A percentile compares a stretch with the other conserved stretches of the same genome.
Conservation (phyloP, 1,284 basidiomycete genomes). For the Microbotryum saponariae region DNA sequence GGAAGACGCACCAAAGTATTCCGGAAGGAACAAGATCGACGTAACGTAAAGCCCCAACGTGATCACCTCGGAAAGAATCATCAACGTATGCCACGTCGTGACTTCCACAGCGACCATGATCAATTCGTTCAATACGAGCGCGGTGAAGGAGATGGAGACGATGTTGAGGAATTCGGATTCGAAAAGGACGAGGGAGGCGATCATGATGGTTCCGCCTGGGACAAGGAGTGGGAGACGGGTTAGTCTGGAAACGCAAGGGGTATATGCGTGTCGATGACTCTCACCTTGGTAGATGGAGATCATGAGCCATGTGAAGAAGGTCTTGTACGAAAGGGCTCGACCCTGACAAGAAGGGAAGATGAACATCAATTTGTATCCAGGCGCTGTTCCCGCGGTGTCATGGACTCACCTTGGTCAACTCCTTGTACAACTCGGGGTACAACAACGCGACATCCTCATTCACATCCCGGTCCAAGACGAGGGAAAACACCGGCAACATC, state of each 20-base stretch:
- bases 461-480: slow-evolving; percentile 92
- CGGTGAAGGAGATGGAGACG: slow-evolving; percentile 95
- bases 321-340: slow-evolving; percentile 85
- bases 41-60: slow-evolving; percentile 83
- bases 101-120: slow-evolving; percentile 69
- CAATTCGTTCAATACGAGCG: slow-evolving; percentile 90
- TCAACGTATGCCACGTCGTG: slow-evolving; percentile 77
- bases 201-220: slow-evolving; percentile 92
- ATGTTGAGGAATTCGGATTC: slow-evolving; percentile 98
- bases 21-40: slow-evolving; percentile 87
- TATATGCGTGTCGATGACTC: slow-evolving; percentile 18
- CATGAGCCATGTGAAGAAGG: slow-evolving; percentile 97
- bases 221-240: neutral
- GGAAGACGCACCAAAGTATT: slow-evolving; percentile 77
- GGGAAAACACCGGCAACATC: slow-evolving; percentile 96
- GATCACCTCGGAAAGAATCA: slow-evolving; percentile 85
- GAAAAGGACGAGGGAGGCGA: slow-evolving; percentile 89
- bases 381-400: too few relatives aligned
- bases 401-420: slow-evolving; percentile 72
- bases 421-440: slow-evolving; percentile 97
- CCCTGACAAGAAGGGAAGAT: slow-evolving; percentile 51
- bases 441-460: slow-evolving; percentile 89
- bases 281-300: slow-evolving; percentile 94
- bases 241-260: neutral
- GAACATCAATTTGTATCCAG: neutral